Conservation (phyloP, 192 early-diverging fungal species). For the Rhizophagus clarus region DNA sequence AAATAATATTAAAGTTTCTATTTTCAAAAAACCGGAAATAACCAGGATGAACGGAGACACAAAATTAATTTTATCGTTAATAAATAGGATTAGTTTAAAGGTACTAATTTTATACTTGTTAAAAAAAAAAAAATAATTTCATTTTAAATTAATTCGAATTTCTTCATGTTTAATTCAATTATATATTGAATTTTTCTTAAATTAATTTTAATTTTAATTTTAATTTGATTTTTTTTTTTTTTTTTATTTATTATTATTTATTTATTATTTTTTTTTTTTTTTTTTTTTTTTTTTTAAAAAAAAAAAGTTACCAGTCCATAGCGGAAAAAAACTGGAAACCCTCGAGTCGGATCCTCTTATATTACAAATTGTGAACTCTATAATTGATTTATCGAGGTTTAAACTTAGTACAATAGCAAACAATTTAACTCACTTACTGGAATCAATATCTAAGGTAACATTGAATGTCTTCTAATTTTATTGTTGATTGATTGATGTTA, state of each 20-base stretch:
- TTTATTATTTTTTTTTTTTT: background rate
- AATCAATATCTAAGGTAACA: slow-evolving; percentile 70
- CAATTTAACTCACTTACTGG: slow-evolving; percentile 70
- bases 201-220: too few species aligned
- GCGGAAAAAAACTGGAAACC: slow-evolving; percentile 60
- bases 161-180: slow-evolving; percentile 15
- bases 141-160: background rate
- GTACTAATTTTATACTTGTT: slow-evolving; percentile 27
- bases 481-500: slow-evolving; percentile 5
- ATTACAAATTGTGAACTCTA: slow-evolving; percentile 72
- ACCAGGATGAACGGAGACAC: slow-evolving; percentile 2
- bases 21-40: background rate
- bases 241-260: too few species aligned
- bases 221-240: too few species aligned
- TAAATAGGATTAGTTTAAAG: slow-evolving; percentile 44
- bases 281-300: slow-evolving; percentile 8
- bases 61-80: slow-evolving; percentile 33
- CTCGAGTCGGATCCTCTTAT: slow-evolving; percentile 79
- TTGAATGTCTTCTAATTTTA: background rate
- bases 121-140: too few species aligned
- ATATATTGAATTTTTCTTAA: too few species aligned
- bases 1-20: background rate
- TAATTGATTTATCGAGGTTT: slow-evolving; percentile 79
- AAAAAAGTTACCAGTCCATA: slow-evolving; percentile 74
- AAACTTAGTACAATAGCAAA: slow-evolving; percentile 69